Conservation (phyloP, 164 flowering plant genomes). For the Stephania cephalantha region DNA sequence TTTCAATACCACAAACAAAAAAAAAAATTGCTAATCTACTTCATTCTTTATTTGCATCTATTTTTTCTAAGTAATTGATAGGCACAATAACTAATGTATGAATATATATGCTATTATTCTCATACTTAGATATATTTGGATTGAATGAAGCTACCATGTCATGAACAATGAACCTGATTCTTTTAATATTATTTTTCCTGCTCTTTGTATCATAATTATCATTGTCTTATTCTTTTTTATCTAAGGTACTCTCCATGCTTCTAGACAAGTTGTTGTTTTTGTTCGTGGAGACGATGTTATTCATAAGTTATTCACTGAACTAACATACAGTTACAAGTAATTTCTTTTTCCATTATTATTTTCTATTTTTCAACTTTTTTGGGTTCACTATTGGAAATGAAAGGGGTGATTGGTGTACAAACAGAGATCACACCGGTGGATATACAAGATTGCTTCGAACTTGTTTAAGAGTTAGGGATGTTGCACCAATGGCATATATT, state of each 20-base stretch:
- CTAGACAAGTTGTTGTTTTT: constrained; percentile 84
- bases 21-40: too few relatives aligned
- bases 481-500: constrained; percentile 95
- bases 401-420: constrained; percentile 12
- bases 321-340: constrained; percentile 90
- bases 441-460: constrained; percentile 90
- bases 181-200: not conserved
- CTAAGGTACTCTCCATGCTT: constrained; percentile 83
- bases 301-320: constrained; percentile 89
- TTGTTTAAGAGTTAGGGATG: constrained; percentile 93
- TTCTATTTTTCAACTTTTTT: not conserved
- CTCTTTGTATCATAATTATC: not conserved
- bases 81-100: too few relatives aligned
- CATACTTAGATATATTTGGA: too few relatives aligned
- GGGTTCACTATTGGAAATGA: constrained; percentile 8
- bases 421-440: constrained; percentile 92
- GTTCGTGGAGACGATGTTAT: constrained; percentile 92
- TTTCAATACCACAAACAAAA: too few relatives aligned
- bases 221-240: not conserved
- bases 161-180: too few relatives aligned
- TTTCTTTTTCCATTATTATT: not conserved
- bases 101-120: too few relatives aligned
- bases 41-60: too few relatives aligned
- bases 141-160: too few relatives aligned
- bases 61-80: too few relatives aligned